Conservation (phyloP, 192 early-diverging fungal genomes). For the Mortierella claussenii region DNA sequence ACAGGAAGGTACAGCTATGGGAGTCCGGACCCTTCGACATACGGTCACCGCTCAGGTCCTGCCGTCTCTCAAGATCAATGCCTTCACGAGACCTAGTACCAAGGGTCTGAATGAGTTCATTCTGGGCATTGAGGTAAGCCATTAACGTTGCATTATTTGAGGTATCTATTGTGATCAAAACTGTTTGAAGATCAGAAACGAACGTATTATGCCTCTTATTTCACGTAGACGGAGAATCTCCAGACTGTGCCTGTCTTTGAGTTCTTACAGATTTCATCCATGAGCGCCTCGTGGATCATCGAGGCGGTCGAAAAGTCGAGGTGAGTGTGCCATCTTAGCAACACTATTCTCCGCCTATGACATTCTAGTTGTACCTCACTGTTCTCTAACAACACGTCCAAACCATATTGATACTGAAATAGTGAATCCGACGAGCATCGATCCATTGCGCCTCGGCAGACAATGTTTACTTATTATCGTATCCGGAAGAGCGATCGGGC, state of each 20-base stretch:
- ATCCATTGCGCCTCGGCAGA: slow-evolving; percentile 63
- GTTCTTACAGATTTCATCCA: slow-evolving; percentile 73
- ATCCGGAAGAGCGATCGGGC: slow-evolving; percentile 35
- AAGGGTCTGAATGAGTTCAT: slow-evolving; percentile 85
- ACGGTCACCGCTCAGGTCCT: slow-evolving; percentile 70
- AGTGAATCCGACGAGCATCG: slow-evolving; percentile 51
- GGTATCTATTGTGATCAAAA: too few relatives aligned
- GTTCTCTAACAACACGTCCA: slow-evolving; percentile 7
- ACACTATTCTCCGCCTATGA: too few relatives aligned
- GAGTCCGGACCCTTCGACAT: slow-evolving; percentile 74
- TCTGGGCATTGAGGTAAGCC: slow-evolving; percentile 91
- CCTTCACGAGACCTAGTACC: slow-evolving; percentile 89
- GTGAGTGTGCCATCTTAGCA: too few relatives aligned
- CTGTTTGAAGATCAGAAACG: too few relatives aligned
- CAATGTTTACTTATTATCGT: slow-evolving; percentile 66
- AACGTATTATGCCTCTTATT: slow-evolving; percentile 3
- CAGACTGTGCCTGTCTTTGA: slow-evolving; percentile 68
- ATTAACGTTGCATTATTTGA: too few relatives aligned
- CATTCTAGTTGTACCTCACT: neutral
- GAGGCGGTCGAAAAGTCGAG: slow-evolving; percentile 60
- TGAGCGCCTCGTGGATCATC: slow-evolving; percentile 79
- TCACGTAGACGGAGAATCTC: slow-evolving; percentile 77
- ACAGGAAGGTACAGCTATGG: slow-evolving; percentile 69
- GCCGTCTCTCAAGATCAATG: slow-evolving; percentile 92
- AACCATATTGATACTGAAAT: slow-evolving; percentile 42